Evolutionary conservation across 495 filamentous ascomycete species (phyloP).

Genomic region (Aspergillus sclerotioniger): DNA sequence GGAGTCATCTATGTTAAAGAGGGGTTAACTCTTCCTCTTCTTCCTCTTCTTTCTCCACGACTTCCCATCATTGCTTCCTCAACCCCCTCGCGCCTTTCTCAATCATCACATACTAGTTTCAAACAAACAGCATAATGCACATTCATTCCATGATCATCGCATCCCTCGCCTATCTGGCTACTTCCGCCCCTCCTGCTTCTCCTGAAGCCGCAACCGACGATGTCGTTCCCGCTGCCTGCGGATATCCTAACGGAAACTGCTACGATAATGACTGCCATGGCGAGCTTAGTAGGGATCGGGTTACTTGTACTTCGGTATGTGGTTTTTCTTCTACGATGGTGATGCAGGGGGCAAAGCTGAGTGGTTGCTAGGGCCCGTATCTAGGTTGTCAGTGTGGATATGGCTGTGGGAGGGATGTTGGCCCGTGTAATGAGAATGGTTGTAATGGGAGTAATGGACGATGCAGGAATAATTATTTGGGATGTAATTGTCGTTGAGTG

Average conservation of each 20-base stretch:
- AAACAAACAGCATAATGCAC: background rate
- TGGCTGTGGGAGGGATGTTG: slow-evolving; percentile 8
- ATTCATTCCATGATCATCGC: background rate
- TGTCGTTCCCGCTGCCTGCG: slow-evolving; percentile 1
- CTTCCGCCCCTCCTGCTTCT: slow-evolving; percentile 4
- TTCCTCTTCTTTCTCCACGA: background rate
- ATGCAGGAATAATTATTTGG: slow-evolving; percentile 1
- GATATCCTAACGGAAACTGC: slow-evolving; percentile 12
- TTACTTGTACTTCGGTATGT: slow-evolving; percentile 12
- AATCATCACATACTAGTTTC: background rate
- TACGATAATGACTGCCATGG: slow-evolving; percentile 15
- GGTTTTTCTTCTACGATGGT: background rate
- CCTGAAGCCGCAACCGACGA: background rate
- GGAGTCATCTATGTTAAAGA: background rate
- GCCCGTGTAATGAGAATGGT: slow-evolving; percentile 8
- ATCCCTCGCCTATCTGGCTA: slow-evolving; percentile 1
- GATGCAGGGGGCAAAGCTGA: background rate
- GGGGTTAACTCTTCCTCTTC: background rate
- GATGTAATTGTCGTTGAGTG: background rate
- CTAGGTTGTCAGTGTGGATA: slow-evolving; percentile 12
- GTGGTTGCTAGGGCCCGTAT: slow-evolving; percentile 1
- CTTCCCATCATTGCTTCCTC: background rate
- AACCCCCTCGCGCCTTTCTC: background rate
- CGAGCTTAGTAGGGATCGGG: slow-evolving; percentile 2
- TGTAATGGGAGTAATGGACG: slow-evolving; percentile 7